Evolutionary conservation across 2,329 filamentous ascomycete genomes (phyloP), one percentile per base, ranked within the genome.

Genomic region (Boeremia exigua): DNA sequence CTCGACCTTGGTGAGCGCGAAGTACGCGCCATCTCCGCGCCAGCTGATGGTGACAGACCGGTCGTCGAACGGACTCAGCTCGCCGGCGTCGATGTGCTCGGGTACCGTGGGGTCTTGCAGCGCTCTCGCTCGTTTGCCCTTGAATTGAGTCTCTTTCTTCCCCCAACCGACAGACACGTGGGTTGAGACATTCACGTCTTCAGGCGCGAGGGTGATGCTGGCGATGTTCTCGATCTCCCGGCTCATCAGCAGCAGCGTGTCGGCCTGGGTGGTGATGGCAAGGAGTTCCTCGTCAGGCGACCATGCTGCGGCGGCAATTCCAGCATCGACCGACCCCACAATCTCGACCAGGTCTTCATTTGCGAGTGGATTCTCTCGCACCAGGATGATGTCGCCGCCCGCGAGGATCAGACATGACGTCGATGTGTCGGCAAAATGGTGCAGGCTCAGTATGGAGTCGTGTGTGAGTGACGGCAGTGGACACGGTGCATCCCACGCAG

Each of bases 111-210:
- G 95, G 75, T 99, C 95, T 49, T 91, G 86, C 61, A 98, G 80
- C 17, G 92, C 92, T 77, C 86, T 88, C 54, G 93, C 94, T 59
- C 93, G 87, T 68, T 91, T 92, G 46, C 95, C 95, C 71, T 97
- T 91, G 75, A 99, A 99, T 74, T 99, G 95, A 0, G 95, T 99
- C 77, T 99, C 95, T 72, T 90, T 92, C 80, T 98, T 98, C 56
- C 95, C 95, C 95, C 95, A 99, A 45, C 95, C 95, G 19, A 99
- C 94, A 17, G 92, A 96, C 54, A 97, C 95, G 79, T 97, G 93
- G 74, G 89, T 95, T 25, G 90, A 98, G n/a, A 87, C 86, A 66
- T 89, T 89, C 60, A 96, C 84, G 75, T 96, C 94, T 39, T 93
- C 91, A 0, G 81, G 73, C 0, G 84, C 86, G 74, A 98, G 86